Conservation (phyloP, 129 eudicot genomes). For the Helianthus tuberosus region DNA sequence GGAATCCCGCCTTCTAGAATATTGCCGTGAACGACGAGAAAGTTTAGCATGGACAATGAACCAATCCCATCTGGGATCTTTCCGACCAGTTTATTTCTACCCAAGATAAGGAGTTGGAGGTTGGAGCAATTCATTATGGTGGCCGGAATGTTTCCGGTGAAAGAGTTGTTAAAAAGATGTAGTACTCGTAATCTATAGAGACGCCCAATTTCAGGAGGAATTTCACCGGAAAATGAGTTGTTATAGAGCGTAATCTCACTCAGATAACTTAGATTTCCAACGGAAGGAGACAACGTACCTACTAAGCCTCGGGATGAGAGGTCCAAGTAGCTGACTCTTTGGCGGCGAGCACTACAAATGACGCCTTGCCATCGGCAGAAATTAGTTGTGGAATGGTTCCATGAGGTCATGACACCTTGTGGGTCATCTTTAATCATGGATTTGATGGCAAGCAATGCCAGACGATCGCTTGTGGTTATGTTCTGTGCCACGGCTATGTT, state of each 20-base stretch:
- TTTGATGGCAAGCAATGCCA: not conserved
- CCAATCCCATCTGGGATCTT: conserved; percentile 15
- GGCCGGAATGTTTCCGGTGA: not conserved
- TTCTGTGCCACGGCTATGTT: not conserved
- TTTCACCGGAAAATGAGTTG: conserved; percentile 3
- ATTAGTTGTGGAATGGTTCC: too few relatives aligned
- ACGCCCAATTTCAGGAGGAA: not conserved
- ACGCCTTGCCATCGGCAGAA: not conserved
- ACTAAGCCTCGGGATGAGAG: not conserved
- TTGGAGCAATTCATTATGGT: conserved; percentile 5
- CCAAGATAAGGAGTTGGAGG: not conserved
- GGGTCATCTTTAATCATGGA: not conserved
- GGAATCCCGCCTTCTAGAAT: not conserved
- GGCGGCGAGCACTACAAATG: not conserved
- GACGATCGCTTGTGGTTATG: not conserved
- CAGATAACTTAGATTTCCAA: conserved; percentile 4
- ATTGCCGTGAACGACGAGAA: not conserved
- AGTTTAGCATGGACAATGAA: not conserved
- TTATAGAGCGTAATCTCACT: not conserved
- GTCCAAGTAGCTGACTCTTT: not conserved
- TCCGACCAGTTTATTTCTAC: not conserved
- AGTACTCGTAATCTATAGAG: not conserved
- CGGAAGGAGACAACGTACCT: not conserved
- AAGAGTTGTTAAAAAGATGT: not conserved
- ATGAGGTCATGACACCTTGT: not conserved